Evolutionary conservation across 2,329 filamentous ascomycete species (phyloP), one percentile per base, ranked within the genome.

Genomic region (Scedosporium apiospermum): DNA sequence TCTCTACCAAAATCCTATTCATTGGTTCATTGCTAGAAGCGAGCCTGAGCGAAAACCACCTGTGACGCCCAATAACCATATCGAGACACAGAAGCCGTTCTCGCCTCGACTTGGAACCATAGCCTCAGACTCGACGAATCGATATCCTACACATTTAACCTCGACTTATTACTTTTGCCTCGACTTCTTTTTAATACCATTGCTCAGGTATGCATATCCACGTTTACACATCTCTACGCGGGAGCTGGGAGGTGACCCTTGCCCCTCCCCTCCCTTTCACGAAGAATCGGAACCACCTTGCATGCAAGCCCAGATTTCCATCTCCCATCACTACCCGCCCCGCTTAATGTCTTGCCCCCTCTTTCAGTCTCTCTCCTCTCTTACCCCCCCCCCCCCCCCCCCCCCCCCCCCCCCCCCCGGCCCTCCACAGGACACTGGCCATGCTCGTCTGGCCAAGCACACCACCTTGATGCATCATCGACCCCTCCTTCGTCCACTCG

Each of bases 281-380:
- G 30, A 12, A 44, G 44, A 41, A 30, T 58, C 30, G 38, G 16
- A 42, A 49, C 44, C 51, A 14, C 26, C 51, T n/a, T 10, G 14
- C 58, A 21, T 27, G 42, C 44, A 46, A 21, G 44, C 34, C 16
- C 18, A 59, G 16, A 26, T 44, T 41, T 46, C n/a, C n/a, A 26
- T 16, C 21, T 21, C 38, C 58, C 44, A n/a, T 51, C n/a, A 51
- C 30, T 21, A 41, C n/a, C 46, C 60, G 60, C 46, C 60, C 60
- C 60, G 60, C 60, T 61, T 61, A 42, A 55, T 55, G 42, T 61
- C 26, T 53, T 53, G n/a, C 49, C 49, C 49, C 21, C 49, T 21
- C 23, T 21, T 44, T 49, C 58, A 4, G 42, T n/a, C 26, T 46
- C 42, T 53, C 49, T 53, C 46, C 42, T 49, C 60, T 18, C 18